Percentiles rank a stretch among this genome's conserved stretches.
phyloP scores from a whole-genome alignment of 192 early-diverging fungal genomes.

The Phycomyces blakesleeanus region DNA sequence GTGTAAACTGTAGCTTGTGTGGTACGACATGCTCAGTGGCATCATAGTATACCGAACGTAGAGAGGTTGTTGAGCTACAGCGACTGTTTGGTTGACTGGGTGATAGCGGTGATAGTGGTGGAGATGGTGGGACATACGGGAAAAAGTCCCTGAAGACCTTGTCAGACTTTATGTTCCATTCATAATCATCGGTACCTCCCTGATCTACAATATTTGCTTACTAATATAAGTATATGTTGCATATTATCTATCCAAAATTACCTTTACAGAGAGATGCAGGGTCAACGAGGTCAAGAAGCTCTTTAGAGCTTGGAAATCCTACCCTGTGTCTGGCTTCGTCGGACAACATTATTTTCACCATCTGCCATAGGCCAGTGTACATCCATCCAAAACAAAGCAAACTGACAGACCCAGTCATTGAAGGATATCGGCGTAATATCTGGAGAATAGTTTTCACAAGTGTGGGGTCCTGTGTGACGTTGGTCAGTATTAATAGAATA shows the following conservation, averaged over 20 bases:
- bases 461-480: conserved; percentile 1
- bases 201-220: conserved; percentile 20
- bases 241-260: conserved; percentile 1
- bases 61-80: conserved; percentile 11
- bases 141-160: not conserved
- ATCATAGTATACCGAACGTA: conserved; percentile 1
- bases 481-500: not conserved
- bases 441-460: conserved; percentile 11
- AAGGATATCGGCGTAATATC: conserved; percentile 19
- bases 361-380: conserved; percentile 42
- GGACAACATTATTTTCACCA: conserved; percentile 34
- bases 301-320: conserved; percentile 25
- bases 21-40: not conserved
- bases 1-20: not conserved
- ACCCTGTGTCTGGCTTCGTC: conserved; percentile 36
- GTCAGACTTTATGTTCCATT: conserved; percentile 28
- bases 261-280: conserved; percentile 27
- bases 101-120: not conserved
- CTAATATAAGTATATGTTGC: not conserved
- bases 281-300: conserved; percentile 23
- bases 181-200: conserved; percentile 29
- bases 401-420: conserved; percentile 26
- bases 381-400: conserved; percentile 45
- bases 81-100: conserved; percentile 10
- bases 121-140: not conserved